Percentiles rank a stretch among this genome's conserved stretches.
Conservation (phyloP, 140 eudicot species). For the Oenanthe javanica region DNA sequence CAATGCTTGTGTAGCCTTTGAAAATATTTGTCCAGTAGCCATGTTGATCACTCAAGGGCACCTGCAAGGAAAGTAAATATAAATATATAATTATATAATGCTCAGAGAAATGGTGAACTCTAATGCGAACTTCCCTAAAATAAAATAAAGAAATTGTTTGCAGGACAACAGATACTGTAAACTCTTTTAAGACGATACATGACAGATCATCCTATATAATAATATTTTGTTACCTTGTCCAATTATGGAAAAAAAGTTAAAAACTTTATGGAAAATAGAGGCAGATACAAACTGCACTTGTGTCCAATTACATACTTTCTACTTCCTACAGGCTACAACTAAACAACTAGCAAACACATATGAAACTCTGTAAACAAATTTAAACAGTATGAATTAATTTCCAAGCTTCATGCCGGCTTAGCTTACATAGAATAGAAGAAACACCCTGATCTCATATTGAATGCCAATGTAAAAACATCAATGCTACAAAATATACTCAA, state of each 20-base stretch:
- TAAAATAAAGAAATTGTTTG: neutral
- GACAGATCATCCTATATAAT: neutral
- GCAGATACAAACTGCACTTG: neutral
- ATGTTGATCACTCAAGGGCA: slow-evolving; percentile 38
- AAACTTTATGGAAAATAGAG: neutral
- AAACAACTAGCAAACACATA: neutral
- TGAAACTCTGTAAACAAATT: neutral
- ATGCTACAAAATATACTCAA: too few relatives aligned
- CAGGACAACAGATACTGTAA: neutral
- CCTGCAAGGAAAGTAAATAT: slow-evolving; percentile 25
- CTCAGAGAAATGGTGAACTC: neutral
- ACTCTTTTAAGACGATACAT: neutral
- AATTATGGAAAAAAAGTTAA: neutral
- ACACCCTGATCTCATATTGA: too few relatives aligned
- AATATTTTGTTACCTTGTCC: neutral
- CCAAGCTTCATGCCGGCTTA: too few relatives aligned
- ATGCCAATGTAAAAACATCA: neutral
- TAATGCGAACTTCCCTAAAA: neutral
- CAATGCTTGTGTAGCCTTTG: slow-evolving; percentile 87
- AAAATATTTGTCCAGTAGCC: slow-evolving; percentile 96
- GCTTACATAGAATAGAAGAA: too few relatives aligned
- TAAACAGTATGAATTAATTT: too few relatives aligned
- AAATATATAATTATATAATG: neutral
- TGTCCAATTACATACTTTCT: neutral
- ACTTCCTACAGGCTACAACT: neutral